These are phyloP conservation scores for Coemansia sp. DNA, from an alignment of 192 early-diverging fungal genomes.

Conservation along the genomic window DNA sequence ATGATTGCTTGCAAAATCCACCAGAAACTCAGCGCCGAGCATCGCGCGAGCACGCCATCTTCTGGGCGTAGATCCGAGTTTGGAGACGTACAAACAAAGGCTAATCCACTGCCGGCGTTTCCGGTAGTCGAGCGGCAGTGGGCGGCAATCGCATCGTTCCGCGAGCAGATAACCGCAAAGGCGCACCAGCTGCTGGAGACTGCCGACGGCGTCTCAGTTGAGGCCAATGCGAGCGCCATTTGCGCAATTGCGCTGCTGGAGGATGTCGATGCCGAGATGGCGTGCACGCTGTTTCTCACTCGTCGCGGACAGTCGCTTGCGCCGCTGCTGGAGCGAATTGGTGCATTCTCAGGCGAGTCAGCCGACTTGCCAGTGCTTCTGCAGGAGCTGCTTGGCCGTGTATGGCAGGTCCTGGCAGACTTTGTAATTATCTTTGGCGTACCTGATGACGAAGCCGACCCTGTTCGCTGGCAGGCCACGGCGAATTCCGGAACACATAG, in stretches of 20 bases:
- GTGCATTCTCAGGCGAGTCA: neutral
- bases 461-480: neutral
- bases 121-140: conserved; percentile 47
- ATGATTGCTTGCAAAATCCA: conserved; percentile 42
- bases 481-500: neutral
- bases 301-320: conserved; percentile 28
- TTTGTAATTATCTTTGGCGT: conserved; percentile 34
- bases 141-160: conserved; percentile 35
- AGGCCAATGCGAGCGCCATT: conserved; percentile 22
- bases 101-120: conserved; percentile 38
- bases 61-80: neutral
- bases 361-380: neutral
- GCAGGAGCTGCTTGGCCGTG: conserved; percentile 24
- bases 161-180: conserved; percentile 27
- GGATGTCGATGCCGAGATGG: conserved; percentile 36
- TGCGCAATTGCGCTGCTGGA: conserved; percentile 44
- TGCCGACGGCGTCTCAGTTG: conserved; percentile 5
- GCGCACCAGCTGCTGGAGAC: conserved; percentile 16
- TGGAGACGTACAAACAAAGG: neutral
- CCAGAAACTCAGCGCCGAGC: conserved; percentile 10
- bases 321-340: conserved; percentile 19
- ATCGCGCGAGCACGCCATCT: neutral
- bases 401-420: conserved; percentile 30
- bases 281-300: conserved; percentile 39
- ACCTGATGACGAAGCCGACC: neutral